Conservation (phyloP, 2,329 filamentous ascomycete genomes). For the Fusarium sp. region DNA sequence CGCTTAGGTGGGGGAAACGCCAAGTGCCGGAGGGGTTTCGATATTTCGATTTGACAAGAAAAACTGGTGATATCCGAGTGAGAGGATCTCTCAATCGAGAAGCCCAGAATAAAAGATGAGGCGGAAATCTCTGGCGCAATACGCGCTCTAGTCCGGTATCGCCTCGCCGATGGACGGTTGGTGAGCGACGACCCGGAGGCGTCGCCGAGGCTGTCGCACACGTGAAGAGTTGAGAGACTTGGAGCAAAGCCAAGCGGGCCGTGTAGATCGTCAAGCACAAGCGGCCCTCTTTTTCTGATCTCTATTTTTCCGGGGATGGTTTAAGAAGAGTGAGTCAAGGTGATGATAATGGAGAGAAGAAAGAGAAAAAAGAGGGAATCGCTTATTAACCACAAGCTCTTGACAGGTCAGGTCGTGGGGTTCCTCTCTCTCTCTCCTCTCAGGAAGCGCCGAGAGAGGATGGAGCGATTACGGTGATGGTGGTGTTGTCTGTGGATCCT, state of each 20-base stretch:
- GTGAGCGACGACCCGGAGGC: conserved; percentile 42
- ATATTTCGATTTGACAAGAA: not conserved
- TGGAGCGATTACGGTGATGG: conserved; percentile 4
- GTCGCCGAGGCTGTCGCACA: conserved; percentile 14
- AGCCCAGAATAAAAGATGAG: not conserved
- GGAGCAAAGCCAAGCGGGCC: conserved; percentile 22
- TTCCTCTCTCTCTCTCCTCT: conserved; percentile 11
- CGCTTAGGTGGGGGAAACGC: conserved; percentile 13
- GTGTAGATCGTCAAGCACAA: conserved; percentile 32
- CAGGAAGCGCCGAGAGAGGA: conserved; percentile 19
- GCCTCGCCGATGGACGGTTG: conserved; percentile 15
- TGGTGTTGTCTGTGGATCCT: conserved; percentile 23
- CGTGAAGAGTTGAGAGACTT: conserved; percentile 13
- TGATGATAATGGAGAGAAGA: conserved; percentile 8
- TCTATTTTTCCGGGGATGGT: not conserved
- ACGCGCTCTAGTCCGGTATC: conserved; percentile 4
- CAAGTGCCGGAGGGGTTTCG: not conserved
- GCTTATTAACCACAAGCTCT: conserved; percentile 27
- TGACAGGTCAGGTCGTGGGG: conserved; percentile 29
- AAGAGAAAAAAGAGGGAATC: conserved; percentile 15
- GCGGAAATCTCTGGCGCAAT: not conserved
- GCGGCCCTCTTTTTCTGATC: conserved; percentile 4
- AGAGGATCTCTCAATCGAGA: not conserved
- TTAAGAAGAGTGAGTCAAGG: not conserved
- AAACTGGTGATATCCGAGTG: not conserved